Evolutionary conservation across 495 filamentous ascomycete species (phyloP), one percentile per base, ranked within the genome.

Genomic region (Chaetomium tenue): DNA sequence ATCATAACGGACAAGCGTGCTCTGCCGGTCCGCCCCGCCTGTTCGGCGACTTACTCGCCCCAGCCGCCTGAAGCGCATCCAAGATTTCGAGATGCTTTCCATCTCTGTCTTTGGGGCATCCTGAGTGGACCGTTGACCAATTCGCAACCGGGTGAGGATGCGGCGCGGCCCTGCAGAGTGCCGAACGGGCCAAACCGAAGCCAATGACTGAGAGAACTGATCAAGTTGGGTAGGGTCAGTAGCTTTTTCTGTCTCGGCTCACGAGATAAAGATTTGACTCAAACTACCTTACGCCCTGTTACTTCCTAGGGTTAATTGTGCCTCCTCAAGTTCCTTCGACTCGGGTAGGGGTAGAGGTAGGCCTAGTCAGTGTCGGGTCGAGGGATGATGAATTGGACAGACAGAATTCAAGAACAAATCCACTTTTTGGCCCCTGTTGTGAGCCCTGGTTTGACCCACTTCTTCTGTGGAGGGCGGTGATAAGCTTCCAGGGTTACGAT

Each of bases 151-250:
- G 37, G 5, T 54, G 30, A 48, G 12, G 25, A 55, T 33, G 61
- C 52, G 52, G 61, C 52, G 37, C 51, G 9, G 52, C 25, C 40
- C 50, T 50, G 39, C 25, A 16, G 37, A 40, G 52, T 33, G 42
- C 50, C 61, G 52, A 63, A 57, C 52, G 61, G 61, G 52, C 53
- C 39, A 55, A 47, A 63, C 60, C 60, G 60, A 33, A 26, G 18
- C 23, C 37, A 55, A 23, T 55, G 23, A 16, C 7, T 37, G 16
- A 16, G 11, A 40, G 13, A 9, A 37, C 9, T 37, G 33, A 12
- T 5, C 33, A 12, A 37, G 33, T 37, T 37, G 33, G 33, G 11
- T 37, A 8, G 5, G 9, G 33, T 9, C 33, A 37, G 9, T 37
- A 8, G 33, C 33, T 37, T 37, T 37, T 8, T 37, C 33, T 37